Evolutionary conservation across 2,329 filamentous ascomycete genomes (phyloP), one percentile per base, ranked within the genome.

Genomic region (Pseudogymnoascus sp.): DNA sequence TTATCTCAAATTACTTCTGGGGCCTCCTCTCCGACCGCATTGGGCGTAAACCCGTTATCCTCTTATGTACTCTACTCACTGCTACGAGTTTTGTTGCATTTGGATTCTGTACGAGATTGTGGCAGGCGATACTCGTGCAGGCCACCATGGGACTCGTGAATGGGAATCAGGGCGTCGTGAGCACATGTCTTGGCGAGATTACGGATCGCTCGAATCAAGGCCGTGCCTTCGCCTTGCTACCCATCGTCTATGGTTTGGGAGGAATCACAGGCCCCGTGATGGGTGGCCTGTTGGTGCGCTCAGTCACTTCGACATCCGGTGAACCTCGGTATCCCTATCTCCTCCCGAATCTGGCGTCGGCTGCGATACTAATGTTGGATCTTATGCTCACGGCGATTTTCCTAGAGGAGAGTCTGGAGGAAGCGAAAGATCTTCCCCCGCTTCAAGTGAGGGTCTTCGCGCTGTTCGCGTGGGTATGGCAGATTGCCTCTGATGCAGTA

Each of bases 191-290:
- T 57, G 94, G 94, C 39, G 94, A 99, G 73, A 88, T 99, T 59
- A 99, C 94, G 1, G 92, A 97, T 71, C 85, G 91, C 60, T 94
- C 88, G 65, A 99, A 99, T 73, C 94, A 99, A 78, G 94, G 90
- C 70, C 83, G 83, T 60, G 94, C 91, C 0, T 99, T 99, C 69
- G 94, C 90, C 1, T 99, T 96, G 76, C 78, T 99, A 41, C 94
- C 94, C 0, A 88, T 97, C 38, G 87, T 97, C n/a, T 99, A 99
- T 73, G 93, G 93, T 3, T 79, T 99, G 35, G 94, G 94, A 15
- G 90, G 90, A 41, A 96, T 99, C 64, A 94, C 92, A 0, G 94
- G 94, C 0, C 94, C 94, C 0, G 85, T 94, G 1, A 75, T 97
- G n/a, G 94, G 94, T 11, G 94, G 94, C 0, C 72, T 97, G 39